These are phyloP conservation scores for Lolium perenne DNA, from an alignment of 176 grass and related monocot species.

Conservation along the genomic window DNA sequence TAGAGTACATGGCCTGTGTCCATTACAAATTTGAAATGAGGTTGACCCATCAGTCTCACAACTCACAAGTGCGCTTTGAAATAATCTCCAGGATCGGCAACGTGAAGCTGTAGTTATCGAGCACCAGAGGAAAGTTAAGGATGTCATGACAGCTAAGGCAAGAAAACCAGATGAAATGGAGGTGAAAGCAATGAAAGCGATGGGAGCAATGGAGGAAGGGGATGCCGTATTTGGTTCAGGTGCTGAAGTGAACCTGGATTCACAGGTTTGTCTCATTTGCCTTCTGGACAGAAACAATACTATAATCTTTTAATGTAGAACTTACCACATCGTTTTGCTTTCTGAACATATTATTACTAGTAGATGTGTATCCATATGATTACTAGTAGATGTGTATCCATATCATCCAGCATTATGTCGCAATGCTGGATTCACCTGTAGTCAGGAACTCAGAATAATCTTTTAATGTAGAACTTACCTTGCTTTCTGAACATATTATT, in stretches of 20 bases:
- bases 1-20: constrained; percentile 31
- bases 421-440: constrained; percentile 11
- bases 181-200: constrained; percentile 88
- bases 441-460: neutral
- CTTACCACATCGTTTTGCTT: neutral
- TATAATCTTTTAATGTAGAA: neutral
- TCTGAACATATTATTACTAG: neutral
- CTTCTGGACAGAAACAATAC: constrained; percentile 13
- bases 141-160: constrained; percentile 64
- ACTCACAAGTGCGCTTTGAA: constrained; percentile 17
- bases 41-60: constrained; percentile 18
- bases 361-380: neutral
- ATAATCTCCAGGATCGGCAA: constrained; percentile 69
- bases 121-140: constrained; percentile 83
- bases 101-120: constrained; percentile 81
- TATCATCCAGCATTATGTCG: neutral
- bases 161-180: constrained; percentile 81
- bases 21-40: constrained; percentile 27
- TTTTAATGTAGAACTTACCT: too few relatives aligned
- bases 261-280: constrained; percentile 63
- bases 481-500: neutral
- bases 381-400: neutral
- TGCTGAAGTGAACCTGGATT: constrained; percentile 94
- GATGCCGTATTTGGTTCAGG: constrained; percentile 83
- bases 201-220: constrained; percentile 98